phyloP scores from a whole-genome alignment of 2,329 filamentous ascomycete genomes.

The Lizonia empirigonia region DNA sequence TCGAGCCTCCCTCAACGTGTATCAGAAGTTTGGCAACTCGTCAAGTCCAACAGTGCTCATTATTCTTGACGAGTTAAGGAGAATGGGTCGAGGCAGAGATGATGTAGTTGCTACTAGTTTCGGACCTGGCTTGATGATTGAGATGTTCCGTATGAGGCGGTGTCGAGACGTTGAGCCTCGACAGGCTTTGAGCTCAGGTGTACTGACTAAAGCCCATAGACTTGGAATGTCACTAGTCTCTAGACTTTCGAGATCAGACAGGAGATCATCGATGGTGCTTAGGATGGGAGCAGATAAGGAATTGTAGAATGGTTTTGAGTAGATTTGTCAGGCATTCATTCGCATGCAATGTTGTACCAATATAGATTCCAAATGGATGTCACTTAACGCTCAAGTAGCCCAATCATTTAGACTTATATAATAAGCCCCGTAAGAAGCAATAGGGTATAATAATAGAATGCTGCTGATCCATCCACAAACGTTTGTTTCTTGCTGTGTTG shows the following conservation, averaged over 20 bases:
- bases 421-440: too few species aligned
- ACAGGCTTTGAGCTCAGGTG: constrained; percentile 3
- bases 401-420: too few species aligned
- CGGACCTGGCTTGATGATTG: constrained; percentile 70
- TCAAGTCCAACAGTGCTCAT: constrained; percentile 70
- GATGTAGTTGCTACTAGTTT: constrained; percentile 72
- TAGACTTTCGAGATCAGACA: neutral
- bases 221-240: constrained; percentile 8
- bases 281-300: neutral
- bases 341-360: too few species aligned
- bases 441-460: too few species aligned
- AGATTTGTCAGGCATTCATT: too few species aligned
- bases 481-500: too few species aligned
- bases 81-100: constrained; percentile 53
- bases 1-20: constrained; percentile 71
- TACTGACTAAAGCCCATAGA: constrained; percentile 7
- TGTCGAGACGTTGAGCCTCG: constrained; percentile 9
- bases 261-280: neutral
- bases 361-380: too few species aligned
- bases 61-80: constrained; percentile 66
- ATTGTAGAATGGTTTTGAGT: neutral
- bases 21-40: constrained; percentile 71
- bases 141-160: constrained; percentile 70
- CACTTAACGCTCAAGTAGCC: too few species aligned
- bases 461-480: too few species aligned